Evolutionary conservation across 441 rosid genomes (phyloP), one percentile per base, ranked within the genome.

Genomic region (Manihot esculenta): DNA sequence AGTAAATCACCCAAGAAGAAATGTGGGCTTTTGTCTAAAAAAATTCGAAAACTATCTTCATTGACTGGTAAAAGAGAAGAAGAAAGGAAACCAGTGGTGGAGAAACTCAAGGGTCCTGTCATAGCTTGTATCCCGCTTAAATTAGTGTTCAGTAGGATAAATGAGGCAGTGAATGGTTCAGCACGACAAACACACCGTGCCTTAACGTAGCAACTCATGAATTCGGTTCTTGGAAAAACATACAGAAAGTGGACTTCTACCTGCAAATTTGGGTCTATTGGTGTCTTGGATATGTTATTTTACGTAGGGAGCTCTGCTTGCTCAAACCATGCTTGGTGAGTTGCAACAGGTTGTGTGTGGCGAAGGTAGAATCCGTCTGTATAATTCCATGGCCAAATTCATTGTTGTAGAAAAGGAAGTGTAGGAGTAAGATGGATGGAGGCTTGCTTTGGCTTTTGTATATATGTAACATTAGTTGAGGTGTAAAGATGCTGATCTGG

Each of bases 71-170:
- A 86, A 50, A 88, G 64, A 69, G 84, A 75, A 75, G 84, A 76
- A 75, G 76, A 76, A 71, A 78, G 75, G 77, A 84, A 80, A 72
- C 82, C 48, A 0, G 68, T 70, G 38, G 80, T 75, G 53, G 88
- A 81, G 79, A 89, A 91, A 77, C 83, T 78, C 0, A 83, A 79
- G 71, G 90, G 86, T 73, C 82, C 93, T 17, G 94, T 86, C 24
- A 73, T 91, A 51, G 84, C 97, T 35, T 96, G 97, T 80, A 79
- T 96, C 73, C 99, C 99, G 15, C 76, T 96, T 68, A 91, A 88
- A 78, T 49, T 93, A 79, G 97, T 91, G 26, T 93, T 93, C 83
- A 93, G 97, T 81, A 77, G 99, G 85, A 87, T 96, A 77, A 85
- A 79, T 5, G 89, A 96, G 82, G 97, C 94, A 27, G 74, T 92